Percentiles rank a stretch among this genome's conserved stretches.
Conservation (phyloP, 805 yeast species). For the Nakazawaea laoshanensis region DNA sequence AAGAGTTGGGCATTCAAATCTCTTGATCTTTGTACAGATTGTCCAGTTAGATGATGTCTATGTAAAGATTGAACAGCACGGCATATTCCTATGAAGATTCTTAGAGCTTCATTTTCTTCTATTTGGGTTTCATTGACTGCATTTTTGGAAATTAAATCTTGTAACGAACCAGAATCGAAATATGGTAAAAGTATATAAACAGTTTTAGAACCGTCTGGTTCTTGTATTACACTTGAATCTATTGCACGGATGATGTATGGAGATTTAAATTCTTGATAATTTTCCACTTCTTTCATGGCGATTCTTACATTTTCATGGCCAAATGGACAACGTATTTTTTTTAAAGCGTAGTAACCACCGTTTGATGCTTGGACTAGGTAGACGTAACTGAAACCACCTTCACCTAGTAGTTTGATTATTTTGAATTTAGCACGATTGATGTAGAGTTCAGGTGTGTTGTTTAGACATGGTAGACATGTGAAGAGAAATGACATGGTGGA, state of each 20-base stretch:
- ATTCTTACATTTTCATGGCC: slow-evolving; percentile 68
- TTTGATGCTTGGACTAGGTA: slow-evolving; percentile 57
- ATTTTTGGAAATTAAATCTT: slow-evolving; percentile 65
- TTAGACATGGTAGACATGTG: slow-evolving; percentile 37
- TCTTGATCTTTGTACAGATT: slow-evolving; percentile 13
- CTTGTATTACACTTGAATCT: slow-evolving; percentile 66
- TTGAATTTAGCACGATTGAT: slow-evolving; percentile 57
- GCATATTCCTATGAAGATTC: slow-evolving; percentile 59
- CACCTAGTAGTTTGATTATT: slow-evolving; percentile 71
- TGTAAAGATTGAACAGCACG: slow-evolving; percentile 76
- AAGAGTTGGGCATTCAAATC: slow-evolving; percentile 9
- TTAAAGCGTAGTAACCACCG: slow-evolving; percentile 58
- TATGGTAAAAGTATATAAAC: slow-evolving; percentile 77
- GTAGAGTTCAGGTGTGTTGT: slow-evolving; percentile 43
- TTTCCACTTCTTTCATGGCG: slow-evolving; percentile 73
- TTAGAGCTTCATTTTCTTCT: slow-evolving; percentile 55
- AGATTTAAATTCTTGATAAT: slow-evolving; percentile 60
- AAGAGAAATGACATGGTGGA: slow-evolving; percentile 7
- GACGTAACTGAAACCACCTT: slow-evolving; percentile 84
- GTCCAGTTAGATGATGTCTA: slow-evolving; percentile 32
- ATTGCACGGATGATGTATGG: slow-evolving; percentile 62
- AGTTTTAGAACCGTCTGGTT: slow-evolving; percentile 70
- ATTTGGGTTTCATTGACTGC: slow-evolving; percentile 45
- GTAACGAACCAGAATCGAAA: slow-evolving; percentile 65
- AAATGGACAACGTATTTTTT: slow-evolving; percentile 81